Evolutionary conservation across 1,284 basidiomycete genomes (phyloP).

Genomic region (Leccinum pachyderme): DNA sequence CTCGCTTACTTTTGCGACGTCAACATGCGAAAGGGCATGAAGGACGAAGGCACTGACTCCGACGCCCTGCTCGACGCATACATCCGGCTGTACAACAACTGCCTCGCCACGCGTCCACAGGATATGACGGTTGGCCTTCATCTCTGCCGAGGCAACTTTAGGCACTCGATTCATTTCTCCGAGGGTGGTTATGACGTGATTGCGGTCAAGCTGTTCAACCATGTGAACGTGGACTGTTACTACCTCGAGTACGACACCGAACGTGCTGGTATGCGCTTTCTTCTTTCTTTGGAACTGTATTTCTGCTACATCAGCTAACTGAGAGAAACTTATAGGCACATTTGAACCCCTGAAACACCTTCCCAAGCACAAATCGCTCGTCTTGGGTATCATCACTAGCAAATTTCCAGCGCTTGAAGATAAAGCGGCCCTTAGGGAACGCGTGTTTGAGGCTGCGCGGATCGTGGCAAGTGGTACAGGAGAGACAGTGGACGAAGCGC

Average conservation of each 20-base stretch:
- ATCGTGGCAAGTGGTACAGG: constrained; percentile 52
- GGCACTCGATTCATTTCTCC: constrained; percentile 63
- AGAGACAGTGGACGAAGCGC: constrained; percentile 51
- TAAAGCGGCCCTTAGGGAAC: constrained; percentile 52
- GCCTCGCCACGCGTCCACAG: constrained; percentile 52
- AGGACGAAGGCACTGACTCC: constrained; percentile 56
- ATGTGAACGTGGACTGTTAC: constrained; percentile 73
- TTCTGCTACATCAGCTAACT: neutral
- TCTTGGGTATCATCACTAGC: constrained; percentile 74
- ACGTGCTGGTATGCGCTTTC: constrained; percentile 52
- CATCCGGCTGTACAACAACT: constrained; percentile 68
- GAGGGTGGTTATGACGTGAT: constrained; percentile 77
- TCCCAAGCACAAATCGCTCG: constrained; percentile 64
- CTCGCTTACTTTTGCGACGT: constrained; percentile 68
- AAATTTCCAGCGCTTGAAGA: constrained; percentile 70
- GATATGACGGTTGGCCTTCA: constrained; percentile 74
- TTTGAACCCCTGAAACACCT: constrained; percentile 68
- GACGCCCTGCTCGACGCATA: constrained; percentile 67
- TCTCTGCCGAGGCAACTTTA: constrained; percentile 78
- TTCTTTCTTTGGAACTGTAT: neutral
- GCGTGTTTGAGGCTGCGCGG: constrained; percentile 64
- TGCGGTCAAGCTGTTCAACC: constrained; percentile 69
- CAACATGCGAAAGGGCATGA: constrained; percentile 62
- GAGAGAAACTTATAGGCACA: constrained; percentile 12
- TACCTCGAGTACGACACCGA: constrained; percentile 81